phyloP scores from a whole-genome alignment of 1,284 basidiomycete genomes.

The Apiotrichum gamsii region DNA sequence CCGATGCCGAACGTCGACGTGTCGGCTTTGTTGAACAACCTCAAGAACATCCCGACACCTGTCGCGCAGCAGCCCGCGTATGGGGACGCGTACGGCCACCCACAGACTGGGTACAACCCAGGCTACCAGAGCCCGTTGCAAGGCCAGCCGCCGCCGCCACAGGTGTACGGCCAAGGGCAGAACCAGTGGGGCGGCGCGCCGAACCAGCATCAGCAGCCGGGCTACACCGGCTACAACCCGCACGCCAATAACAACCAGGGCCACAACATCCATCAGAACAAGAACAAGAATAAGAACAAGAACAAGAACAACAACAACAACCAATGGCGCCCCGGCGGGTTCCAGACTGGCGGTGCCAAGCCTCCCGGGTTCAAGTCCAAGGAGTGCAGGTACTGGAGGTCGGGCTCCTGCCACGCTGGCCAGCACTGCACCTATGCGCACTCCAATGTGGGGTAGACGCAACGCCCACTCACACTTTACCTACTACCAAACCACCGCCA shows the following conservation, averaged over 20 bases:
- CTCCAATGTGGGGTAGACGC: too few relatives aligned
- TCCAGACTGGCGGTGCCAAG: too few relatives aligned
- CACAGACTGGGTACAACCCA: too few relatives aligned
- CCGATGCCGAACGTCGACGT: too few relatives aligned
- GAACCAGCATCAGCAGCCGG: too few relatives aligned
- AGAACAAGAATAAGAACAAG: background rate
- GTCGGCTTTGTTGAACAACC: constrained; percentile 2
- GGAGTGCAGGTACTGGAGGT: background rate
- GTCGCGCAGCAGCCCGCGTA: background rate
- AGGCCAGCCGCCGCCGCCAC: background rate
- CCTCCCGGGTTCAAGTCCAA: too few relatives aligned
- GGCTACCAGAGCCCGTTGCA: too few relatives aligned
- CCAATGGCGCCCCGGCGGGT: background rate
- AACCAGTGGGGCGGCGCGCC: background rate
- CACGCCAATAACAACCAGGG: background rate
- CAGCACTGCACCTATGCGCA: background rate
- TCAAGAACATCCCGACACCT: background rate
- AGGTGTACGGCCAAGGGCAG: background rate
- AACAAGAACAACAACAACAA: background rate
- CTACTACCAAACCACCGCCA: too few relatives aligned
- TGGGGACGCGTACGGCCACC: background rate
- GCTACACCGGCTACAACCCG: background rate
- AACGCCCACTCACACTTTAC: too few relatives aligned
- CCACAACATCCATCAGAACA: background rate
- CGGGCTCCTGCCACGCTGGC: background rate